Percentiles rank a stretch among this genome's conserved stretches.
These are phyloP conservation scores for Colletotrichum abscissum DNA, from an alignment of 2,329 filamentous ascomycete species.

Conservation along the genomic window DNA sequence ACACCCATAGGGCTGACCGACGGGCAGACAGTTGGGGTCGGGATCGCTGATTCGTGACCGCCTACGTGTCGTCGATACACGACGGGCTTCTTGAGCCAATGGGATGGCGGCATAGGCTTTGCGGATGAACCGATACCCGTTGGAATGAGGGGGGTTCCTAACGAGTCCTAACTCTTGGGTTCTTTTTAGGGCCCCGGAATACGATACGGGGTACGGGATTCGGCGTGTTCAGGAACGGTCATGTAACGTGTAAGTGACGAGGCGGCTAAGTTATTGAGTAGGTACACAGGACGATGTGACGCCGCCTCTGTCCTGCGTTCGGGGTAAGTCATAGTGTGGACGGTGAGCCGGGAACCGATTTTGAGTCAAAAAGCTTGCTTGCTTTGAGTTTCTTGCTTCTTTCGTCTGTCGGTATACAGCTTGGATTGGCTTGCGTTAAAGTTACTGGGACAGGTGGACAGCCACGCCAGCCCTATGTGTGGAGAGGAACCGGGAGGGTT, in stretches of 20 bases:
- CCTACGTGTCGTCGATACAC: constrained; percentile 30
- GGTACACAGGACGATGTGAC: not conserved
- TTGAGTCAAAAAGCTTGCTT: constrained; percentile 32
- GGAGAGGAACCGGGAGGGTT: constrained; percentile 1
- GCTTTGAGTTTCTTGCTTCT: constrained; percentile 33
- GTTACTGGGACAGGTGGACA: not conserved
- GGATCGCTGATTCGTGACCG: constrained; percentile 18
- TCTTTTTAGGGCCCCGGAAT: not conserved
- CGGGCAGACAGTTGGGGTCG: constrained; percentile 19
- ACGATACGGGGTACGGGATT: constrained; percentile 15
- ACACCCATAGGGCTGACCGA: constrained; percentile 32
- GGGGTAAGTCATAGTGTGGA: not conserved
- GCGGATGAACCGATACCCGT: constrained; percentile 1
- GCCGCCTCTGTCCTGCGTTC: not conserved
- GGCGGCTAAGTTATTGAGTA: not conserved
- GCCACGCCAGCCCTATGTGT: constrained; percentile 33
- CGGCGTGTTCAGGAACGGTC: not conserved
- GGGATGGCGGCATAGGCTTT: not conserved
- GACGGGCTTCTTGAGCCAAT: constrained; percentile 25
- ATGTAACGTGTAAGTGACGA: constrained; percentile 7
- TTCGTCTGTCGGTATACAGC: not conserved
- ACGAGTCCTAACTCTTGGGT: not conserved
- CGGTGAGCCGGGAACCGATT: constrained; percentile 1
- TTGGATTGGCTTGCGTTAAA: not conserved
- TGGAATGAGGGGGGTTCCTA: constrained; percentile 1